Evolutionary conservation across 2,329 filamentous ascomycete species (phyloP), one percentile per base, ranked within the genome.

Genomic region (Lachnellula hyalina): DNA sequence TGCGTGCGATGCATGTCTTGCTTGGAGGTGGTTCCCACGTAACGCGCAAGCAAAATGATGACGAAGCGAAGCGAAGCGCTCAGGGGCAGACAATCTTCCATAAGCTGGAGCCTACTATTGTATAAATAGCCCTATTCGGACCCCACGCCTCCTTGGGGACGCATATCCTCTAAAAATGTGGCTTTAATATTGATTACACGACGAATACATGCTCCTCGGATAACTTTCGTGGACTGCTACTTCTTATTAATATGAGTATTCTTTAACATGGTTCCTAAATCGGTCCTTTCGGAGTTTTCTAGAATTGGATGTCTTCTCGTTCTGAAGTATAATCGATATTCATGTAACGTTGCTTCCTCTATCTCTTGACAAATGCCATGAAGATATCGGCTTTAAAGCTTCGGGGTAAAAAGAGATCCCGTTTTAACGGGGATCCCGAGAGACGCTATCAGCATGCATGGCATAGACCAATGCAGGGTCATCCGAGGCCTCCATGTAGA

Each of bases 391-490:
- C 23, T 34, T 47, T 32, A 23, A 12, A 23, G 5, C 3, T 47
- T 23, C 44, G 44, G 44, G 44, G 11, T 47, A 47, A 32, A 47
- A 34, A 19, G 12, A 14, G 23, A 11, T 23, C 44, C 15, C 36
- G 17, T 40, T 17, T 25, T 25, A 47, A 21, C 23, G 44, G 44
- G 28, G 44, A 9, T 47, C 44, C 44, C 44, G 44, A 47, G 21
- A n/a, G n/a, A n/a, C 21, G 44, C 44, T 23, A 47, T 23, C 12
- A 32, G 21, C 53, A 55, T 55, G 53, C 53, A 55, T 49, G 47
- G 47, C 53, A 53, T 41, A 32, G 41, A 44, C 47, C 25, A 48
- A 52, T 58, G 53, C 49, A 58, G 53, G 53, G 53, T 34, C 52
- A 35, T 34, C 47, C 44, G 41, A 25, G 41, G 35, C 25, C 40